Conservation (phyloP, 371 early-diverging fungal species). For the Apophysomyces sp. region DNA sequence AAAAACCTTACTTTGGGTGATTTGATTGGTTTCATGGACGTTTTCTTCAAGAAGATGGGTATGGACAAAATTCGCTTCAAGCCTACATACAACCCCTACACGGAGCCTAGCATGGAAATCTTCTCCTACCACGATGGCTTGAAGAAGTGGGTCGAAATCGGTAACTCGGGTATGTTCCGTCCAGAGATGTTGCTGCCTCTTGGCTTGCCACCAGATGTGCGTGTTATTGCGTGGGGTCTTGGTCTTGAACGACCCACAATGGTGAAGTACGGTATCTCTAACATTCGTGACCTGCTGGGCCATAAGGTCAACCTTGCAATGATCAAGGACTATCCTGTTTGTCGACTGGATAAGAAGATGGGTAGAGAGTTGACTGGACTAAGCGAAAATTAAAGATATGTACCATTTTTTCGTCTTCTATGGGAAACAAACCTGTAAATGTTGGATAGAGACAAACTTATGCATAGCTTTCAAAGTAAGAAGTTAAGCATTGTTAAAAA, state of each 20-base stretch:
- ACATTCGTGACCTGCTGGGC: constrained; percentile 99
- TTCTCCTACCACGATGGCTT: constrained; percentile 98
- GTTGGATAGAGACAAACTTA: too few species aligned
- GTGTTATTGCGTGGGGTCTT: constrained; percentile 99
- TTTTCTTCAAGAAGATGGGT: constrained; percentile 98
- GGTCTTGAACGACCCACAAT: constrained; percentile 99
- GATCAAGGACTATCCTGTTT: constrained; percentile 92
- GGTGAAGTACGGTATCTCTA: constrained; percentile 98
- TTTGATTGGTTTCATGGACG: constrained; percentile 96
- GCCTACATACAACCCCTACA: constrained; percentile 99
- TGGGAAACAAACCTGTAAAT: too few species aligned
- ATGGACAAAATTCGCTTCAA: constrained; percentile 97
- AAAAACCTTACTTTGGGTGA: constrained; percentile 95
- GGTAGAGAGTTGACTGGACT: constrained; percentile 63
- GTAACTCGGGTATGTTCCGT: constrained; percentile 99
- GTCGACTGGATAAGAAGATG: constrained; percentile 82
- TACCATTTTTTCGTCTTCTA: neutral
- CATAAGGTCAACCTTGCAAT: constrained; percentile 97
- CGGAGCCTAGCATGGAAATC: constrained; percentile 99
- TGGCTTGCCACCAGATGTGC: constrained; percentile 95
- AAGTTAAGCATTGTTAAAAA: too few species aligned
- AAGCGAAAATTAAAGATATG: constrained; percentile 23
- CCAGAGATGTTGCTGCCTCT: constrained; percentile 99
- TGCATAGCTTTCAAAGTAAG: too few species aligned
- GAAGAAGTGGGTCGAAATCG: constrained; percentile 98